Base-by-base conservation (phyloP, 768 basidiomycete genomes). In the Arthromyces matolae region DNA sequence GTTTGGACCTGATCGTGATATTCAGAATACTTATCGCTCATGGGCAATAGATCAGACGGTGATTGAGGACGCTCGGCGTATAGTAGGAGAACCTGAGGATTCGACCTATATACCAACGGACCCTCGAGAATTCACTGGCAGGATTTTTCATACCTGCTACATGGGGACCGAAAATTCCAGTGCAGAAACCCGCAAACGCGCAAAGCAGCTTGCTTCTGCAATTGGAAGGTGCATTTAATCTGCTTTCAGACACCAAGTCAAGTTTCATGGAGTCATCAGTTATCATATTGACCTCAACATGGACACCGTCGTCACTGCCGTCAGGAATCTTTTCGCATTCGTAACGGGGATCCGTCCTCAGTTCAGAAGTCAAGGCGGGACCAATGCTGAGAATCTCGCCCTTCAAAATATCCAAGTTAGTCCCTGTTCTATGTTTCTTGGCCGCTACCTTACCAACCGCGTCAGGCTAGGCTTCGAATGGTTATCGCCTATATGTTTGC, bases 131-230 rank as follows among this genome's bases (percentile, higher is more conserved):
- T 93, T 97, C 57, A 81, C 83, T 22, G 75, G 72, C 44, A 77
- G 92, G 20, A 84, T 98, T 45, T 95, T 99, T 72, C 94, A 98
- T 65, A 95, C 94, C 0, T 96, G 93, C 66, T 99, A 95, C 67
- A 98, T 99, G 96, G 95, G 95, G 5, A 99, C 96, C 0, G 90
- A 93, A 65, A 94, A 98, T 64, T 97, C 95, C 6, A 91, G 86
- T 50, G 65, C 65, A 0, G 96, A 96, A 58, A 98, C 96, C 6
- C 73, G 92, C 9, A 69, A 75, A 51, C 75, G 96, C 27, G 96
- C 96, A 1, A 94, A 90, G 63, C 82, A 87, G 35, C 78, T 99
- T 3, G 81, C 89, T 5, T 77, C 83, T 31, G 87, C 91, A 0
- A 94, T 99, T 45, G 95, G 95, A 60, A 87, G 89, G 94, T 91